A percentile compares a stretch with the other conserved stretches of the same genome.
These are phyloP conservation scores for Pisolithus orientalis DNA, from an alignment of 768 basidiomycete species.

Conservation along the genomic window DNA sequence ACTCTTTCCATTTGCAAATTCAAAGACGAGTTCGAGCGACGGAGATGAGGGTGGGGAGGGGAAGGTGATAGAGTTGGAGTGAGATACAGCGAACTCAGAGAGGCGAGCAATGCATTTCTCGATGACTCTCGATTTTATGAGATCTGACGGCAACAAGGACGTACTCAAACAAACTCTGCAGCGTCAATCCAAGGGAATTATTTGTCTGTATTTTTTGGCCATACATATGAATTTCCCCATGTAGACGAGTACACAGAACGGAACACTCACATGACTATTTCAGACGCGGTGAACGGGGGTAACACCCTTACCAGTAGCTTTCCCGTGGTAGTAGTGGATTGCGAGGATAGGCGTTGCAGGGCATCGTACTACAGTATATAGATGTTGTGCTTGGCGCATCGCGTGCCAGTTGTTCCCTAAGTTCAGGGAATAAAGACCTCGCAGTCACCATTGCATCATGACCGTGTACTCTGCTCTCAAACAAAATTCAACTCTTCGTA, in stretches of 20 bases:
- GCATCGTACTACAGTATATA: no score
- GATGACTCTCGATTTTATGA: background rate
- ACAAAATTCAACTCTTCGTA: no score
- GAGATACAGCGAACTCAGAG: background rate
- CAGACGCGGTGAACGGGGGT: background rate
- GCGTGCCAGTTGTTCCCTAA: no score
- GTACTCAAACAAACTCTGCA: background rate
- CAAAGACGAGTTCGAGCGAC: conserved; percentile 4
- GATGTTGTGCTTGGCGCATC: no score
- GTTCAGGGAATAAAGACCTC: no score
- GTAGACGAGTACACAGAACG: background rate
- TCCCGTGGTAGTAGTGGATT: background rate
- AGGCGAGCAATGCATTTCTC: background rate
- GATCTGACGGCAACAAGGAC: background rate
- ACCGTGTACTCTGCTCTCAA: no score
- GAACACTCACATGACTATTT: conserved; percentile 1
- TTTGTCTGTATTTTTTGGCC: background rate
- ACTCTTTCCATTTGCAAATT: background rate
- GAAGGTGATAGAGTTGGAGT: background rate
- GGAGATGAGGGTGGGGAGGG: background rate
- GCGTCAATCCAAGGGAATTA: background rate
- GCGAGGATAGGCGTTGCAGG: no score
- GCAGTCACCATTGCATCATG: no score
- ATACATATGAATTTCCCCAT: background rate
- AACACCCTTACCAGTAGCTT: background rate